phyloP scores from a whole-genome alignment of 2,329 filamentous ascomycete genomes.

The Setomelanomma holmii region DNA sequence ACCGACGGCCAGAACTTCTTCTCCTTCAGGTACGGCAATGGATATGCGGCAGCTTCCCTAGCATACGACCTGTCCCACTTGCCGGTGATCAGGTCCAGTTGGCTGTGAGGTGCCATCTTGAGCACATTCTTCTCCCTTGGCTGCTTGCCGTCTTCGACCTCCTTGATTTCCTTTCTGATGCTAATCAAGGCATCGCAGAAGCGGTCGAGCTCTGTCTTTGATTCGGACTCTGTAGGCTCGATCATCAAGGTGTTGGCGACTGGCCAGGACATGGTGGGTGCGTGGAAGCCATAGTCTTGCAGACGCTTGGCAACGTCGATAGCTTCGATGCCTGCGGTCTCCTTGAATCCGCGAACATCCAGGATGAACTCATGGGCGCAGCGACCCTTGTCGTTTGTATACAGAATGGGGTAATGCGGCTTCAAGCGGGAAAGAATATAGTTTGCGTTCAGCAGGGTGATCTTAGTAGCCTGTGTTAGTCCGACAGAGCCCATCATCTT shows the following conservation, averaged over 20 bases:
- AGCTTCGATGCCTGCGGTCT: slow-evolving; percentile 82
- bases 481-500: slow-evolving; percentile 88
- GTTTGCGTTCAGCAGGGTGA: slow-evolving; percentile 95
- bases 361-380: slow-evolving; percentile 98
- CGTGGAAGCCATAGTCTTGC: slow-evolving; percentile 97
- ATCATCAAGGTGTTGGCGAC: slow-evolving; percentile 97
- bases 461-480: slow-evolving; percentile 86
- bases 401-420: slow-evolving; percentile 88
- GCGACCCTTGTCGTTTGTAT: slow-evolving; percentile 85
- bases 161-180: slow-evolving; percentile 84
- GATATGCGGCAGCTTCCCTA: slow-evolving; percentile 85
- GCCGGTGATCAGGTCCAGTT: slow-evolving; percentile 76
- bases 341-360: slow-evolving; percentile 84
- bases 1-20: slow-evolving; percentile 98
- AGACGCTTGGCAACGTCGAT: slow-evolving; percentile 96
- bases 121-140: slow-evolving; percentile 81
- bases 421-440: slow-evolving; percentile 90
- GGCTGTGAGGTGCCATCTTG: slow-evolving; percentile 87
- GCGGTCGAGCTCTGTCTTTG: slow-evolving; percentile 88
- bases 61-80: slow-evolving; percentile 86
- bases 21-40: slow-evolving; percentile 79
- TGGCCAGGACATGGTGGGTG: slow-evolving; percentile 96
- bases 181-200: slow-evolving; percentile 90
- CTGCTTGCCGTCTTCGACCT: slow-evolving; percentile 79
- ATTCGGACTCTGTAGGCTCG: slow-evolving; percentile 93